Conservation (phyloP, 768 basidiomycete species). For the Tephrocybe sp. region DNA sequence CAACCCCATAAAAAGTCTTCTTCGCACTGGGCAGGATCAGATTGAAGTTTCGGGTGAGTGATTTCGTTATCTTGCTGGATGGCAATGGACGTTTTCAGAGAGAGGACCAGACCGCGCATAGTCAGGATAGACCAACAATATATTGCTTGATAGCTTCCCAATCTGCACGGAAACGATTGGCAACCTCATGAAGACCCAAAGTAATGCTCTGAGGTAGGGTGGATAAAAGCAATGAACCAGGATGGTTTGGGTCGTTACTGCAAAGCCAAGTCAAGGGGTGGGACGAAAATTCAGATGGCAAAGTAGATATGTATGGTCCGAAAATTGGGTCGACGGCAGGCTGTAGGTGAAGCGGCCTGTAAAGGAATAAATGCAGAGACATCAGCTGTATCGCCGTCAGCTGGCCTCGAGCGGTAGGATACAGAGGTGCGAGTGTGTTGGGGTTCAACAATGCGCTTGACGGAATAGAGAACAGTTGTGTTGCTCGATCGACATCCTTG, state of each 20-base stretch:
- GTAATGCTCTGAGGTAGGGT: constrained; percentile 49
- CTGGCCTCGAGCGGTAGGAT: constrained; percentile 39
- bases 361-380: constrained; percentile 75
- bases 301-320: constrained; percentile 75
- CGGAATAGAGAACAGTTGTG: constrained; percentile 70
- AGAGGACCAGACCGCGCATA: not conserved
- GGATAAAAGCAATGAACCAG: constrained; percentile 33
- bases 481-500: constrained; percentile 42
- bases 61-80: constrained; percentile 19
- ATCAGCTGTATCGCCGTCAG: constrained; percentile 74
- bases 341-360: constrained; percentile 46
- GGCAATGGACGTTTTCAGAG: constrained; percentile 16
- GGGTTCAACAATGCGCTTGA: constrained; percentile 69
- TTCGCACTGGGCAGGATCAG: constrained; percentile 16
- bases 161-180: constrained; percentile 54
- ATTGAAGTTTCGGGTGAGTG: constrained; percentile 11
- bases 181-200: constrained; percentile 40
- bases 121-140: constrained; percentile 43
- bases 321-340: constrained; percentile 55
- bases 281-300: constrained; percentile 70
- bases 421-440: constrained; percentile 60
- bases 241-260: constrained; percentile 19
- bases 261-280: constrained; percentile 86
- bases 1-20: constrained; percentile 83
- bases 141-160: constrained; percentile 52